Conservation (phyloP, 1,284 basidiomycete species). For the Boletellus deceptivus region DNA sequence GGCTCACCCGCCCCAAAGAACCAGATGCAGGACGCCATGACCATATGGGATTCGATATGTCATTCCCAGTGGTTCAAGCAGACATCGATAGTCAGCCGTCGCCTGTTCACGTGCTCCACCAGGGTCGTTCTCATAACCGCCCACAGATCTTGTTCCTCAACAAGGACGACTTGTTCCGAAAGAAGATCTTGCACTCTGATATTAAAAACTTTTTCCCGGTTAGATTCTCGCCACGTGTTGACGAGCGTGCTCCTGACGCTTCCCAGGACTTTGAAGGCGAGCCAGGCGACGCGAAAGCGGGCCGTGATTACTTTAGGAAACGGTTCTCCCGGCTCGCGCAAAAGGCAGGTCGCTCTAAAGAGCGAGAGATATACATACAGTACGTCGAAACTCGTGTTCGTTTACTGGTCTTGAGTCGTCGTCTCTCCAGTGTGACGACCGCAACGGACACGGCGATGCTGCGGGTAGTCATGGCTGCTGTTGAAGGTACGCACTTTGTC, state of each 20-base stretch:
- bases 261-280: conserved; percentile 75
- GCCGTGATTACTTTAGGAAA: conserved; percentile 87
- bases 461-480: conserved; percentile 90
- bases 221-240: conserved; percentile 25
- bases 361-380: conserved; percentile 90
- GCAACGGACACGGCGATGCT: conserved; percentile 93
- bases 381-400: conserved; percentile 41
- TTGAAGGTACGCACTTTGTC: conserved; percentile 66
- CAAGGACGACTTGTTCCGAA: conserved; percentile 86
- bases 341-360: conserved; percentile 78
- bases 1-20: conserved; percentile 51
- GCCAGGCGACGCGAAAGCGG: conserved; percentile 64
- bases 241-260: conserved; percentile 1
- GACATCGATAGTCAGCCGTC: conserved; percentile 73
- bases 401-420: not conserved
- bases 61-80: conserved; percentile 92
- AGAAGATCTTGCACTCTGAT: conserved; percentile 78
- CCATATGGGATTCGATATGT: conserved; percentile 93
- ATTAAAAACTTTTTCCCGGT: conserved; percentile 87
- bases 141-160: conserved; percentile 87
- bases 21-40: conserved; percentile 96
- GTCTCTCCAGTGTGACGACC: conserved; percentile 70
- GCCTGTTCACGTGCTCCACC: not conserved
- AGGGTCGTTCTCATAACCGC: conserved; percentile 7
- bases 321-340: conserved; percentile 83